phyloP scores from a whole-genome alignment of 2,329 filamentous ascomycete genomes.

The Pseudogymnoascus sp. region DNA sequence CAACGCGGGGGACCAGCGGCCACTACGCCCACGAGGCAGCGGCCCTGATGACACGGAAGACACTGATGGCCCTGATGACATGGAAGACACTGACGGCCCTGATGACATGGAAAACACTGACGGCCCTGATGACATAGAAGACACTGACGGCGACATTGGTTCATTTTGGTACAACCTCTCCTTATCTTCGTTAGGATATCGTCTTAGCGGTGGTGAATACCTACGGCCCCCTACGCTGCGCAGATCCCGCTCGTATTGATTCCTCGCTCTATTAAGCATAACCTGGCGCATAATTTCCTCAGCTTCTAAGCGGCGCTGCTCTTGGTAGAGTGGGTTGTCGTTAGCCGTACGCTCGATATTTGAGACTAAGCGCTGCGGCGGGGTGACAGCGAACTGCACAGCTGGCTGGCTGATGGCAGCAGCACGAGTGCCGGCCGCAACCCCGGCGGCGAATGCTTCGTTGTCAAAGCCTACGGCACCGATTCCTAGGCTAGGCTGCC shows the following conservation, averaged over 20 bases:
- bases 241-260: background rate
- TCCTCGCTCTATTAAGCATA: background rate
- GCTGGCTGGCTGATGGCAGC: background rate
- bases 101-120: slow-evolving; percentile 64
- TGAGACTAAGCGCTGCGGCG: background rate
- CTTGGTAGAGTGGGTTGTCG: background rate
- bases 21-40: background rate
- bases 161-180: background rate
- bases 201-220: background rate
- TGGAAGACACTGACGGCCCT: slow-evolving; percentile 64
- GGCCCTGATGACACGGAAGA: background rate
- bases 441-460: background rate
- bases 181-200: background rate
- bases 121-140: slow-evolving; percentile 61
- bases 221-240: background rate
- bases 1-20: background rate
- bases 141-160: slow-evolving; percentile 37
- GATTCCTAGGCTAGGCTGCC: background rate
- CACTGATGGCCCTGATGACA: slow-evolving; percentile 50
- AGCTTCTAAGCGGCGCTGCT: background rate
- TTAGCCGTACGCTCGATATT: background rate
- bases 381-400: background rate
- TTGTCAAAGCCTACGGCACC: background rate
- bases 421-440: background rate
- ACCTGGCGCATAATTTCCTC: background rate